Percentiles rank a stretch among this genome's conserved stretches.
These are phyloP conservation scores for Pythium graminicola DNA, from an alignment of 352 stramenopile genomes.

Conservation along the genomic window DNA sequence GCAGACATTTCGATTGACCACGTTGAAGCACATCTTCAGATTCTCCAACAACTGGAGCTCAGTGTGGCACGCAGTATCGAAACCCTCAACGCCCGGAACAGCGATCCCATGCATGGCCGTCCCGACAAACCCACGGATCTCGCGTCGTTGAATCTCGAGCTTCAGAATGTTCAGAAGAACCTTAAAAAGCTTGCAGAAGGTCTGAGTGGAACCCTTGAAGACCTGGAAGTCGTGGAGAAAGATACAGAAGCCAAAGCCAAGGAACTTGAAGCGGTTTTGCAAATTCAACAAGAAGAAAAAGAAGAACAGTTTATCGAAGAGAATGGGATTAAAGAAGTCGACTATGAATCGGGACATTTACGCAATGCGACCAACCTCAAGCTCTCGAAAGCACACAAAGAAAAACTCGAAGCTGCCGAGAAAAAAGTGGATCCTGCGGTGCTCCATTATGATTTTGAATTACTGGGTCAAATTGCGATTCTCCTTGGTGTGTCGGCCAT, in stretches of 20 bases:
- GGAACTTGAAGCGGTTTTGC: constrained; percentile 65
- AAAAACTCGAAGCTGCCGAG: constrained; percentile 73
- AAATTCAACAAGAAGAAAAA: constrained; percentile 70
- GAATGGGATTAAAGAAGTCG: constrained; percentile 70
- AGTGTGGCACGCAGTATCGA: constrained; percentile 64
- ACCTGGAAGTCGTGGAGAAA: constrained; percentile 79
- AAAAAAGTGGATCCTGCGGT: constrained; percentile 80
- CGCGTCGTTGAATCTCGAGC: constrained; percentile 33
- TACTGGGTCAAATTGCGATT: constrained; percentile 79
- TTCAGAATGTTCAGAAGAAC: constrained; percentile 46
- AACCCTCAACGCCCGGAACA: constrained; percentile 28
- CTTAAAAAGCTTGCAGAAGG: constrained; percentile 60
- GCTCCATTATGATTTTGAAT: constrained; percentile 81
- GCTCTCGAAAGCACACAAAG: constrained; percentile 47
- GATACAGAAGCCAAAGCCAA: constrained; percentile 76
- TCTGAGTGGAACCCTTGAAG: constrained; percentile 65
- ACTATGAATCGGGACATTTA: constrained; percentile 79
- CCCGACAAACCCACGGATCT: constrained; percentile 5
- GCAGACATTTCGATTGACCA: constrained; percentile 67
- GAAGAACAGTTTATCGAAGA: constrained; percentile 74
- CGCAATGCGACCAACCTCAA: constrained; percentile 67
- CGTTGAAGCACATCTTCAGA: constrained; percentile 67
- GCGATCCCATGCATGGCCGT: constrained; percentile 15
- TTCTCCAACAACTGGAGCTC: constrained; percentile 63
- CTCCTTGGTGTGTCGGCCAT: constrained; percentile 78